Percentiles rank a stretch among this genome's conserved stretches.
phyloP scores from a whole-genome alignment of 2,329 filamentous ascomycete genomes.

The Aspergillus neoniger region DNA sequence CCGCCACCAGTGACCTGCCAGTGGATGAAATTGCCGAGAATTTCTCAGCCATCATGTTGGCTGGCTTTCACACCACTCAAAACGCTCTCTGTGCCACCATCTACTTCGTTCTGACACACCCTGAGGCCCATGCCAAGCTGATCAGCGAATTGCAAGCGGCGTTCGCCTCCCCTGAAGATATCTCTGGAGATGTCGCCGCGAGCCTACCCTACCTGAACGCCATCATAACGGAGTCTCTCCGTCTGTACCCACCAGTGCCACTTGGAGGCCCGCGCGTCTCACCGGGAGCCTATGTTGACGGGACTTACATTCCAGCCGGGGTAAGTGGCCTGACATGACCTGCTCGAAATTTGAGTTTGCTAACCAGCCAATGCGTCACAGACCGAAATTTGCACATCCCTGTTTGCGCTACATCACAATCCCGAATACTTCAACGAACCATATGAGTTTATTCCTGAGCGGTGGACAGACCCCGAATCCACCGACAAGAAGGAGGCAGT shows the following conservation, averaged over 20 bases:
- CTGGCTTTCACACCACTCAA: constrained; percentile 30
- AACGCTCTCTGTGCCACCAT: constrained; percentile 30
- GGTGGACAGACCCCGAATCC: constrained; percentile 31
- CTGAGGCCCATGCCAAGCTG: constrained; percentile 21
- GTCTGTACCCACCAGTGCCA: constrained; percentile 35
- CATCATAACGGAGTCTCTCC: constrained; percentile 33
- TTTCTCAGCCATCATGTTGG: constrained; percentile 32
- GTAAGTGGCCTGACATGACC: constrained; percentile 19
- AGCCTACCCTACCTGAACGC: constrained; percentile 33
- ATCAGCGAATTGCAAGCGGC: constrained; percentile 20
- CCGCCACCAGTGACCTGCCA: constrained; percentile 18
- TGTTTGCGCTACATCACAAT: constrained; percentile 36
- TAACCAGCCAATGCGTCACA: not conserved
- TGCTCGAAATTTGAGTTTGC: not conserved
- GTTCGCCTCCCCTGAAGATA: constrained; percentile 22
- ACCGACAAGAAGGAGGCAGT: constrained; percentile 28
- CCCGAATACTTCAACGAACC: constrained; percentile 32
- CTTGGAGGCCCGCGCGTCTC: constrained; percentile 31
- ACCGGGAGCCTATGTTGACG: constrained; percentile 28
- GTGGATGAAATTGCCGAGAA: constrained; percentile 30
- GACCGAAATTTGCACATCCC: constrained; percentile 31
- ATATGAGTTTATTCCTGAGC: constrained; percentile 33
- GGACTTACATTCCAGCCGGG: constrained; percentile 26
- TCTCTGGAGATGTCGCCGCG: constrained; percentile 20
- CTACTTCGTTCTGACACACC: constrained; percentile 30